phyloP scores from a whole-genome alignment of 1,284 basidiomycete species.

The Entoloma clypeatum region DNA sequence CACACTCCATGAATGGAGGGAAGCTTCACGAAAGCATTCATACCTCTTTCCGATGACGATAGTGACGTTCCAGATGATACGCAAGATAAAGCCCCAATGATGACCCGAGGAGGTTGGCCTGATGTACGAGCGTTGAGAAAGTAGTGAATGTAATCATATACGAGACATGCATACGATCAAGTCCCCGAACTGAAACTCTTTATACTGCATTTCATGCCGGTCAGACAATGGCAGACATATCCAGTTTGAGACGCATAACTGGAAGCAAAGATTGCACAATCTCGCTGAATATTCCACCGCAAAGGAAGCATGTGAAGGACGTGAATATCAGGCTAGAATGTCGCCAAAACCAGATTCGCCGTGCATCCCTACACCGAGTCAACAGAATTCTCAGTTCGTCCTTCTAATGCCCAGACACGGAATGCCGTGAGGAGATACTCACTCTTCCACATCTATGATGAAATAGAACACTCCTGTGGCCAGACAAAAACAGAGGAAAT shows the following conservation, averaged over 20 bases:
- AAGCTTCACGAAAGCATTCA: constrained; percentile 7
- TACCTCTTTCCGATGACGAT: constrained; percentile 74
- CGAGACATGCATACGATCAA: constrained; percentile 42
- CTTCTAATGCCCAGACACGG: background rate
- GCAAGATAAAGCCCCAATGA: constrained; percentile 65
- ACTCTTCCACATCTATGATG: constrained; percentile 87
- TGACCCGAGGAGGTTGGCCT: constrained; percentile 85
- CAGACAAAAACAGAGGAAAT: constrained; percentile 76
- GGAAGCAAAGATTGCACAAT: constrained; percentile 81
- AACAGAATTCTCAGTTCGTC: constrained; percentile 4
- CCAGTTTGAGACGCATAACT: constrained; percentile 33
- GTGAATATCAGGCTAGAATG: constrained; percentile 70
- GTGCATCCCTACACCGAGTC: constrained; percentile 59
- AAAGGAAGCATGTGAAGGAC: constrained; percentile 64
- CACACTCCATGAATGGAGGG: constrained; percentile 2
- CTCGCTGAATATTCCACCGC: constrained; percentile 83
- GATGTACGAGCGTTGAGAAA: constrained; percentile 11
- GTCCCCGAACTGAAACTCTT: constrained; percentile 77
- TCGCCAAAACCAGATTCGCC: constrained; percentile 84
- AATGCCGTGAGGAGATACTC: constrained; percentile 26
- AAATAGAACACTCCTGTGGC: constrained; percentile 85
- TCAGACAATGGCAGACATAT: constrained; percentile 7
- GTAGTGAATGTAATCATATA: constrained; percentile 5
- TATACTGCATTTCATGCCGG: constrained; percentile 48
- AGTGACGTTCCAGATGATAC: constrained; percentile 68